Percentiles rank a stretch among this genome's conserved stretches.
These are phyloP conservation scores for Ceratocystiopsis sp. DNA, from an alignment of 2,329 filamentous ascomycete species.

Conservation along the genomic window DNA sequence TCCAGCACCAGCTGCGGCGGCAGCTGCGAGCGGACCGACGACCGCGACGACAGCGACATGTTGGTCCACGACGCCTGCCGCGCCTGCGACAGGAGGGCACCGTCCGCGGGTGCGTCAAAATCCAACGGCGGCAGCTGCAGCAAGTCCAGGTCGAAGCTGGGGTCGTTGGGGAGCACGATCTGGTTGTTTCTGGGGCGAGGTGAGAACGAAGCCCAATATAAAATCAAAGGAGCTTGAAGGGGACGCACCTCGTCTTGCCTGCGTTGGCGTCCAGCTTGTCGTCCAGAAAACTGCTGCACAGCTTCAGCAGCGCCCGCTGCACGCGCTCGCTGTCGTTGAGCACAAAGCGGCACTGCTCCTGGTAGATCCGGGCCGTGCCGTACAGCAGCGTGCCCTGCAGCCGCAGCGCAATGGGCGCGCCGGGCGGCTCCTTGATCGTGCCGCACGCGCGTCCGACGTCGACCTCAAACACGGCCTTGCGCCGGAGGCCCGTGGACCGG, in stretches of 20 bases:
- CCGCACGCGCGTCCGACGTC: conserved; percentile 73
- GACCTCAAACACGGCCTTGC: conserved; percentile 77
- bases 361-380: conserved; percentile 70
- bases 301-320: conserved; percentile 37
- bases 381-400: conserved; percentile 80
- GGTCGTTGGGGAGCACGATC: conserved; percentile 67
- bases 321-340: conserved; percentile 63
- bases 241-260: conserved; percentile 50
- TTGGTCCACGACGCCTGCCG: conserved; percentile 9
- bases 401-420: conserved; percentile 74
- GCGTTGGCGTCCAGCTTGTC: conserved; percentile 52
- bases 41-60: conserved; percentile 6
- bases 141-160: conserved; percentile 48
- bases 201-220: neutral
- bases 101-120: conserved; percentile 19
- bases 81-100: conserved; percentile 8
- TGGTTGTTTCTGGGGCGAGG: conserved; percentile 44
- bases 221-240: neutral
- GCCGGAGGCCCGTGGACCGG: conserved; percentile 53
- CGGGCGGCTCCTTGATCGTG: conserved; percentile 63
- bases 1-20: conserved; percentile 25
- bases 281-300: conserved; percentile 48
- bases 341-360: conserved; percentile 75
- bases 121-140: conserved; percentile 36
- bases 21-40: conserved; percentile 21